Base-by-base conservation (phyloP, 352 stramenopile genomes). In the Hyphochytrium catenoides region DNA sequence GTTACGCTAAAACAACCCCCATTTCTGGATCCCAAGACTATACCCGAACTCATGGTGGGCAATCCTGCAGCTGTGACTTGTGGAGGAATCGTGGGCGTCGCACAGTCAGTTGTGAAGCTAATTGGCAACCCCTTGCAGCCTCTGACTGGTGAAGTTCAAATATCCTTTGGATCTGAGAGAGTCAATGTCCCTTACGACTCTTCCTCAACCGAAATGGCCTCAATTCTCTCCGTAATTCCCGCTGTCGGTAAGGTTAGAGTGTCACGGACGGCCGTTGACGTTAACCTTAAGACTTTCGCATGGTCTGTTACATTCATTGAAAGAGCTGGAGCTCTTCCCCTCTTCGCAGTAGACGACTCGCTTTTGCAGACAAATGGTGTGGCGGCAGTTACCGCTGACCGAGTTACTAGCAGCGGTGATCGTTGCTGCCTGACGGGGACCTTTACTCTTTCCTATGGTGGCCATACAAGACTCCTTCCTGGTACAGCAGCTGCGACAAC, bases 241-340 rank as follows among this genome's bases (percentile, higher is more conserved):
- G 24, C 19, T 8, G 23, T 47, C 12, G 14, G 31, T 37, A 14
- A 29, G 17, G 28, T 41, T 11, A 18, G 26, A 4, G 42, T 48
- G 3, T 26, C 33, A 3, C 33, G 36, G 2, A 15, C 36, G n/a
- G 11, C 12, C 8, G 36, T 48, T 12, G 28, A 34, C 16, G 27
- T 29, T 14, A 23, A 14, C 5, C 1, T 39, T 2, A 44, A 44
- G 21, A 34, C 36, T 3, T 51, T 51, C 26, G 31, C 25, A 12
- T 64, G 44, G 34, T 20, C 31, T 14, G 44, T 64, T 9, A 50
- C 41, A 26, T 64, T 54, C 36, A 15, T 46, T 7, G 15, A 26
- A 30, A 41, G 49, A 30, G 43, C 37, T 8, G 54, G 51, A 3
- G 31, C 52, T 25, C 12, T 57, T 8, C 31, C 38, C 12, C 28